Evolutionary conservation across 1,284 basidiomycete species (phyloP), one percentile per base, ranked within the genome.

Genomic region (Rhodotorula sp.): DNA sequence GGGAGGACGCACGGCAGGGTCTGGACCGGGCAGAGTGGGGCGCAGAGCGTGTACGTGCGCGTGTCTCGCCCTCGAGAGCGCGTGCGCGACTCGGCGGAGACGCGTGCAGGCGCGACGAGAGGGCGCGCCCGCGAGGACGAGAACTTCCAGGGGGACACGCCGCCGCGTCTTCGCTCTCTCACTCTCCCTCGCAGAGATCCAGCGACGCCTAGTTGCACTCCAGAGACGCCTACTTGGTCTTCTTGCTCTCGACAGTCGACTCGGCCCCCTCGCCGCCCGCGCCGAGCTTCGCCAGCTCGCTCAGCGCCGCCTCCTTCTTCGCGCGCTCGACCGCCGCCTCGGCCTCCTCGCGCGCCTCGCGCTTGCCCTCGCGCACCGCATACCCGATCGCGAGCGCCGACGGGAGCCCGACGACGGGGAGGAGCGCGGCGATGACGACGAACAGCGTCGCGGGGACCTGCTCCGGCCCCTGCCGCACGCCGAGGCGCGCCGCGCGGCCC

Each of bases 311-410:
- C 57, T 69, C 68, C 44, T 10, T 9, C 21, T 63, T 25, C 48
- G 61, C 55, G 42, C 52, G 27, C 14, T 66, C 68, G 17, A 70
- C 9, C 60, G 46, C 54, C 45, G n/a, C 46, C 48, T 58, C 57
- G 3, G 68, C 68, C 25, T 70, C 67, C 54, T 60, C 61, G 17
- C 45, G 45, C 55, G 64, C 56, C 60, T 67, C 73, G 7, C 61
- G 27, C 66, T 59, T 59, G 7, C 71, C 62, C 57, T 75, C 74
- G 41, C 67, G 54, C 23, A 64, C 44, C 23, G 67, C 70, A 14
- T 74, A 27, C 34, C 64, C 71, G 27, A 73, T 23, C 0, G 68
- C 64, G 12, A 64, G 56, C 44, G 59, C 61, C 27, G 61, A 53
- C 2, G 66, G 61, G 14, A 66, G 50, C 3, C 74, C 74, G 41